A percentile compares a stretch with the other conserved stretches of the same genome.
Evolutionary conservation across 108 stramenopile species (phyloP).

Genomic region (Nannochloropsis gaditana): DNA sequence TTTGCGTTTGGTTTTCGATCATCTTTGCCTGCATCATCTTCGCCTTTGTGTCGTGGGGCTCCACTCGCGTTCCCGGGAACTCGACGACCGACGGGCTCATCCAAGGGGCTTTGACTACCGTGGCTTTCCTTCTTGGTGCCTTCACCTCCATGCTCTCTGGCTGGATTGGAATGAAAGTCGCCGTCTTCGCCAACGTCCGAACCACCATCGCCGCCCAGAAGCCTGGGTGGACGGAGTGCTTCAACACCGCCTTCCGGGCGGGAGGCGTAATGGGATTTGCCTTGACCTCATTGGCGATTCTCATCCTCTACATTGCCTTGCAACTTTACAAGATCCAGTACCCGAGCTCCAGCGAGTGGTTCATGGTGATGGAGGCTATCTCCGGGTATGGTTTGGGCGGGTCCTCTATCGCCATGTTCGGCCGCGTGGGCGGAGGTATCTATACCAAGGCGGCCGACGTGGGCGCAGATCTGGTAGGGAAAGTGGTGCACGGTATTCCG

Average conservation of each 20-base stretch:
- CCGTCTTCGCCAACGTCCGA: slow-evolving; percentile 90
- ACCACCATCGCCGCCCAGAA: slow-evolving; percentile 76
- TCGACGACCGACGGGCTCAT: neutral
- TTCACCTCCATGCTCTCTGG: slow-evolving; percentile 69
- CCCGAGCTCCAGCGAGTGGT: slow-evolving; percentile 67
- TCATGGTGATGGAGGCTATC: slow-evolving; percentile 80
- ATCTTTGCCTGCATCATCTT: slow-evolving; percentile 74
- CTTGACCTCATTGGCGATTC: slow-evolving; percentile 80
- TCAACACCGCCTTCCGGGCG: slow-evolving; percentile 93
- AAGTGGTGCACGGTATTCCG: slow-evolving; percentile 95
- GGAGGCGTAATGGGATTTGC: slow-evolving; percentile 98
- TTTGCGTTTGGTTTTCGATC: slow-evolving; percentile 81
- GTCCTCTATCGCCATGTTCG: slow-evolving; percentile 97
- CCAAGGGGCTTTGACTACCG: slow-evolving; percentile 76
- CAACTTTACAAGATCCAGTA: slow-evolving; percentile 46
- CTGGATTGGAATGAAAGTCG: slow-evolving; percentile 96
- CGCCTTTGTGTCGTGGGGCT: slow-evolving; percentile 73
- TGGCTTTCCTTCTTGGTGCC: slow-evolving; percentile 87
- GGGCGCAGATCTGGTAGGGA: slow-evolving; percentile 97
- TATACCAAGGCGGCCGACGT: slow-evolving; percentile 99
- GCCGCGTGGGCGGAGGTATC: slow-evolving; percentile 97
- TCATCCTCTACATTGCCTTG: slow-evolving; percentile 63
- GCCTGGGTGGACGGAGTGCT: slow-evolving; percentile 71
- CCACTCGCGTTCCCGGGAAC: slow-evolving; percentile 30
- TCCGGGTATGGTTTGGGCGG: slow-evolving; percentile 96